phyloP scores from a whole-genome alignment of 2,329 filamentous ascomycete species.

The Shiraia bambusicola region DNA sequence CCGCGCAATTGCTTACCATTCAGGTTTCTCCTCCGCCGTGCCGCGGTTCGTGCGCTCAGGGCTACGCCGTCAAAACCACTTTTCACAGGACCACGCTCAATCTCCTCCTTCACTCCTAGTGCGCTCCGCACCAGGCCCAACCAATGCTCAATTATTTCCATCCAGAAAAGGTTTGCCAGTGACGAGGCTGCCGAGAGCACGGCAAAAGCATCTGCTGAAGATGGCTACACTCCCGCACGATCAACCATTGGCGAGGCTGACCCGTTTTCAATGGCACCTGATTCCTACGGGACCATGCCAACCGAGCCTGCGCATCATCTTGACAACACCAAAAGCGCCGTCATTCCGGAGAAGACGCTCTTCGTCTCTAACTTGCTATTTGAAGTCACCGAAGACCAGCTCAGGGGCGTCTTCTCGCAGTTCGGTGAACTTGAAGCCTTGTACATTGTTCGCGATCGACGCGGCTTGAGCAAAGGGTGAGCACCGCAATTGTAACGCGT shows the following conservation, averaged over 20 bases:
- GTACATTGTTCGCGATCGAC: slow-evolving; percentile 61
- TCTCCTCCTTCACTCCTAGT: slow-evolving; percentile 36
- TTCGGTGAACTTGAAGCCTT: slow-evolving; percentile 58
- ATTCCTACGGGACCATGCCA: too few relatives aligned
- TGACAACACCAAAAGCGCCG: neutral
- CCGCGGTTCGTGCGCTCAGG: slow-evolving; percentile 57
- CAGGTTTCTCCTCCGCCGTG: slow-evolving; percentile 61
- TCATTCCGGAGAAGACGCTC: slow-evolving; percentile 46
- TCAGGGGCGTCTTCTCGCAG: slow-evolving; percentile 60
- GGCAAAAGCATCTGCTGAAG: slow-evolving; percentile 40
- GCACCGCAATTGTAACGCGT: slow-evolving; percentile 12
- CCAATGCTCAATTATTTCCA: slow-evolving; percentile 42
- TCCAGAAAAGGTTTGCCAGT: slow-evolving; percentile 53
- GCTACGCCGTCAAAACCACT: slow-evolving; percentile 49
- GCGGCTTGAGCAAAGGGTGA: slow-evolving; percentile 70
- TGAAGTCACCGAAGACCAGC: slow-evolving; percentile 63
- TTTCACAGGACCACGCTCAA: slow-evolving; percentile 45
- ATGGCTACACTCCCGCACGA: slow-evolving; percentile 30
- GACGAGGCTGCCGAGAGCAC: slow-evolving; percentile 50
- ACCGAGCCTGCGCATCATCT: neutral
- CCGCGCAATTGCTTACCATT: slow-evolving; percentile 6
- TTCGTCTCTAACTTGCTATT: slow-evolving; percentile 72
- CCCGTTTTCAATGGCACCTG: too few relatives aligned
- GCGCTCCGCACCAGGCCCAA: slow-evolving; percentile 39
- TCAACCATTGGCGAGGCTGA: slow-evolving; percentile 32